Conservation (phyloP, 768 basidiomycete species). For the Suillus americanus region DNA sequence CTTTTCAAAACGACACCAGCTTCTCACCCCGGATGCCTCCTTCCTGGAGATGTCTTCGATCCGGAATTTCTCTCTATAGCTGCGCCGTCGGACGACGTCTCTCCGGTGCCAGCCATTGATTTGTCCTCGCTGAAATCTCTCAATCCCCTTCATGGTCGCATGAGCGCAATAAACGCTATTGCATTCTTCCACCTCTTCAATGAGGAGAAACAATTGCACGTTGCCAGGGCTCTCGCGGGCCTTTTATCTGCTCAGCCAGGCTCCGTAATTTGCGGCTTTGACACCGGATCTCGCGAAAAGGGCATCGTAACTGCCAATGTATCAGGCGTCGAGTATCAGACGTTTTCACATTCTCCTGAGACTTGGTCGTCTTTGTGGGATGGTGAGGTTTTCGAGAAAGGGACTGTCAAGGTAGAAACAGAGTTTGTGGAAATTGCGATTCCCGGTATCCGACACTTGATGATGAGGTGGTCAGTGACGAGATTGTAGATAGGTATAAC, state of each 20-base stretch:
- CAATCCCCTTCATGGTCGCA: slow-evolving; percentile 45
- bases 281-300: slow-evolving; percentile 15
- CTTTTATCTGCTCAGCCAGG: slow-evolving; percentile 30
- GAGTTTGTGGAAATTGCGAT: slow-evolving; percentile 5
- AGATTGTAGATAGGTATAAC: not conserved
- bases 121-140: slow-evolving; percentile 41
- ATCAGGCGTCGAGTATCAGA: not conserved
- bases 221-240: slow-evolving; percentile 28
- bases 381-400: slow-evolving; percentile 27
- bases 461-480: not conserved
- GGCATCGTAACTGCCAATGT: not conserved
- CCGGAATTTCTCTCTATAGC: slow-evolving; percentile 37
- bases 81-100: slow-evolving; percentile 28
- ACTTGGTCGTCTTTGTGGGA: slow-evolving; percentile 21
- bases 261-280: slow-evolving; percentile 33
- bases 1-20: slow-evolving; percentile 57
- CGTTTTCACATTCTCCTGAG: slow-evolving; percentile 15
- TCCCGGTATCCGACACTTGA: not conserved
- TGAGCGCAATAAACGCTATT: slow-evolving; percentile 48
- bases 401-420: slow-evolving; percentile 32
- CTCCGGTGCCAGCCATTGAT: slow-evolving; percentile 22
- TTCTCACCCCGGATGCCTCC: slow-evolving; percentile 51
- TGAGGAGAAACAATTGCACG: slow-evolving; percentile 24
- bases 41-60: slow-evolving; percentile 57
- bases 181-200: slow-evolving; percentile 45